Conservation (phyloP, 2,329 filamentous ascomycete genomes). For the Teratosphaeria nubilosa region DNA sequence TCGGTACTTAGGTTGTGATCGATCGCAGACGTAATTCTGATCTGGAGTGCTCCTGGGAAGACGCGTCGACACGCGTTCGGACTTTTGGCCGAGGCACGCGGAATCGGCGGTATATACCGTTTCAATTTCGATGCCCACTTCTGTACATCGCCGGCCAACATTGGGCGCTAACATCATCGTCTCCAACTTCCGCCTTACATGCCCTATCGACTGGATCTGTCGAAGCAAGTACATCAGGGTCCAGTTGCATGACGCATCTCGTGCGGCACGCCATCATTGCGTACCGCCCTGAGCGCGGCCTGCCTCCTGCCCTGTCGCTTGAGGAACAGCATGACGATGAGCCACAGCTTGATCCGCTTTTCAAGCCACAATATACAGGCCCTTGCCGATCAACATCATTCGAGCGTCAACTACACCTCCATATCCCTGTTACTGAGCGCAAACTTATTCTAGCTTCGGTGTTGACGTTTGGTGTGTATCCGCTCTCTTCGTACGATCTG, state of each 20-base stretch:
- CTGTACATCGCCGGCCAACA: neutral
- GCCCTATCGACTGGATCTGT: too few species aligned
- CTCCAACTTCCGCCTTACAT: neutral
- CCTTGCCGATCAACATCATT: neutral
- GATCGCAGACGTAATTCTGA: neutral
- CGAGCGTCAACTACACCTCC: neutral
- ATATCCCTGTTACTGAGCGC: neutral
- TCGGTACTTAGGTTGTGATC: neutral
- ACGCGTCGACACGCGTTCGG: neutral
- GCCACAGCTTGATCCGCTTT: neutral
- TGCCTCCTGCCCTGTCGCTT: neutral
- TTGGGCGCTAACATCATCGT: neutral
- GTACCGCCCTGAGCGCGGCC: neutral
- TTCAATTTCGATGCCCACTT: neutral
- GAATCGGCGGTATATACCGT: neutral
- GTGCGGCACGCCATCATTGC: neutral
- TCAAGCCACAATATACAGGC: neutral
- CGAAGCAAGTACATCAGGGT: too few species aligned
- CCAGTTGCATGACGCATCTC: neutral
- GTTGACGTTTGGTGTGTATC: neutral
- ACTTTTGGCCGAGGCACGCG: neutral
- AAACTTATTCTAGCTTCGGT: neutral
- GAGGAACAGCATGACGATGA: neutral
- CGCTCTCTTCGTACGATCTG: neutral
- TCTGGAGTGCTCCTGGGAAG: neutral